Evolutionary conservation across 192 early-diverging fungal species (phyloP), one percentile per base, ranked within the genome.

Genomic region (Rhizoclosmatium sp.): DNA sequence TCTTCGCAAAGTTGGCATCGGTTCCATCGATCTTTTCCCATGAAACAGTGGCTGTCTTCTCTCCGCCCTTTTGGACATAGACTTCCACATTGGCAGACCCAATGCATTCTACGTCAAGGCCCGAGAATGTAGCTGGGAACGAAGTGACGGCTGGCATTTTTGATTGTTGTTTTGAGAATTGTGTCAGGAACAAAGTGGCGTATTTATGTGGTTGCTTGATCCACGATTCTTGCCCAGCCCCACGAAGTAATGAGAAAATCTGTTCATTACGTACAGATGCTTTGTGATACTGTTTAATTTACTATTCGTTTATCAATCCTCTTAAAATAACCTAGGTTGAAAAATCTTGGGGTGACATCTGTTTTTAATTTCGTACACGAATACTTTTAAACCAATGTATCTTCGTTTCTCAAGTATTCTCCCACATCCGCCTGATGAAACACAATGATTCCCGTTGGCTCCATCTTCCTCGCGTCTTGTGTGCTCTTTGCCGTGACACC

Each of bases 351-450:
- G 31, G 16, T 59, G 58, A n/a, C 21, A 4, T 59, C 3, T 5
- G 58, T 59, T n/a, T 59, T 59, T 59, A 59, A n/a, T 59, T 59
- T 59, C 21, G 31, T 31, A 31, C 31, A 31, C 31, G 31, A 31
- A 31, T 2, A 40, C 46, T 68, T 56, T 59, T 84, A 87, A 21
- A 81, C 79, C 64, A 88, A 59, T 39, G 81, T 83, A 65, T 89
- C 87, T 69, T 89, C 87, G 66, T 86, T 85, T 59, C 87, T 78
- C 54, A 91, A 64, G 83, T 97, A 99, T 86, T 98, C 97, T 80
- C 98, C 98, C 61, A 97, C 92, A 91, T 99, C 98, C 39, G 98
- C 91, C 87, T 99, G 98, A 81, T 98, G 95, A 87, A 96, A 97
- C 59, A 95, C 96, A 62, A 94, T 91, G 66, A 98, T 95, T 23